Evolutionary conservation across 257 asterid genomes (phyloP), one percentile per base, ranked within the genome.

Genomic region (Eucommia ulmoides): DNA sequence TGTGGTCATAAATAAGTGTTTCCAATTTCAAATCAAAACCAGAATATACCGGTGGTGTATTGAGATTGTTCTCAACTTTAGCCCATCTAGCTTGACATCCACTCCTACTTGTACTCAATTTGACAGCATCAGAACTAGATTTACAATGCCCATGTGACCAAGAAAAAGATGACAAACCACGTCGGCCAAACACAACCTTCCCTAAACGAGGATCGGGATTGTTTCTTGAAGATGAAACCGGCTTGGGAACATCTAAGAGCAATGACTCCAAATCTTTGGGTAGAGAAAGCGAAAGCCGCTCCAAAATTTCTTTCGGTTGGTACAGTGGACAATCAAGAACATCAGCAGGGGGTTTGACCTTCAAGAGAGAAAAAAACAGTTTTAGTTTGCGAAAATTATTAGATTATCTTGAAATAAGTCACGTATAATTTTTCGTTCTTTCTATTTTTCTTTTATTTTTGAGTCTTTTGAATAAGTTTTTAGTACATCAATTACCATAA

Each of bases 121-220:
- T 89, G 25, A 62, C 67, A 20, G 96, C 68, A 65, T 89, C 98
- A 25, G 80, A 61, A 54, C 76, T 77, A 60, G 69, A 66, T 74
- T 80, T 89, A 47, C 53, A 70, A 60, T 82, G 73, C 49, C 86
- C 93, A 54, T 80, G 79, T 16, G 98, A 89, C 96, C 98, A 89
- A 48, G 93, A 67, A 66, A 89, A 89, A 65, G 96, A 92, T 19
- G 92, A 93, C 74, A 85, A 66, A 54, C 98, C 96, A 69, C 67
- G 63, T 65, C 85, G 73, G 41, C 77, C 73, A 56, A 76, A 50
- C 38, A 55, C 56, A 20, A 70, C 33, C 71, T 81, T 89, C 53
- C 84, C 80, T 57, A 58, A 22, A 52, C 93, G 94, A 41, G 75
- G 68, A 63, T 89, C 98, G 23, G 66, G 47, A 54, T 54, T 54